Conservation (phyloP, 2,329 filamentous ascomycete genomes). For the Nannizziopsis barbatae region DNA sequence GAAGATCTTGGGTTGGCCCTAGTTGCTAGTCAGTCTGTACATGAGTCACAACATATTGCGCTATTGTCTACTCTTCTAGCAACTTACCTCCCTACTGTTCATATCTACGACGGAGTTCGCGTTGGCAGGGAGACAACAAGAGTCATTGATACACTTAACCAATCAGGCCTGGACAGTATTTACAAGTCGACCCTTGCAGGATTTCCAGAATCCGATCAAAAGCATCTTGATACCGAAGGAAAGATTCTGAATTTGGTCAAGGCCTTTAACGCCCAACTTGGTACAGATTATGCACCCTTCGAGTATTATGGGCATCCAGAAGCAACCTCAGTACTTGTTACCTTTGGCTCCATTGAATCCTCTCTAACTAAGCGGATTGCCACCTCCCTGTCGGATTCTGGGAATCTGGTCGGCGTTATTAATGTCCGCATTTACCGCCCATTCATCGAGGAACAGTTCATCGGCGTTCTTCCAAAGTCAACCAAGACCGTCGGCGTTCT, state of each 20-base stretch:
- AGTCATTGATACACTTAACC: slow-evolving; percentile 69
- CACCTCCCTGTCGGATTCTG: slow-evolving; percentile 57
- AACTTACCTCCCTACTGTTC: slow-evolving; percentile 66
- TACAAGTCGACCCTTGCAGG: slow-evolving; percentile 54
- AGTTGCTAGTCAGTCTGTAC: slow-evolving; percentile 71
- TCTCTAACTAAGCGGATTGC: slow-evolving; percentile 76
- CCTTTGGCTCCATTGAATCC: slow-evolving; percentile 84
- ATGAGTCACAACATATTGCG: slow-evolving; percentile 92
- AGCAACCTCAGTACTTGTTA: slow-evolving; percentile 73
- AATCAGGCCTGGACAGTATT: slow-evolving; percentile 54
- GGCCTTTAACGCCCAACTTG: slow-evolving; percentile 78
- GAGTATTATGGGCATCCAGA: slow-evolving; percentile 81
- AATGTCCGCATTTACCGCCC: slow-evolving; percentile 90
- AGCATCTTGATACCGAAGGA: slow-evolving; percentile 57
- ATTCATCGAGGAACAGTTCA: slow-evolving; percentile 88
- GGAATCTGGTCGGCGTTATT: slow-evolving; percentile 71
- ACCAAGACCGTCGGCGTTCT: slow-evolving; percentile 70
- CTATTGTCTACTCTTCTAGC: slow-evolving; percentile 76
- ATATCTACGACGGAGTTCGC: slow-evolving; percentile 78
- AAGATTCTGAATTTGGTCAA: slow-evolving; percentile 60
- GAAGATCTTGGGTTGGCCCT: slow-evolving; percentile 86
- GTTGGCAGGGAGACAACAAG: slow-evolving; percentile 72
- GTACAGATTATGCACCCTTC: slow-evolving; percentile 83
- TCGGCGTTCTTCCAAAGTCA: slow-evolving; percentile 65
- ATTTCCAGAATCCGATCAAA: slow-evolving; percentile 53